Evolutionary conservation across 2,329 filamentous ascomycete species (phyloP).

Genomic region (Talaromyces funiculosus): DNA sequence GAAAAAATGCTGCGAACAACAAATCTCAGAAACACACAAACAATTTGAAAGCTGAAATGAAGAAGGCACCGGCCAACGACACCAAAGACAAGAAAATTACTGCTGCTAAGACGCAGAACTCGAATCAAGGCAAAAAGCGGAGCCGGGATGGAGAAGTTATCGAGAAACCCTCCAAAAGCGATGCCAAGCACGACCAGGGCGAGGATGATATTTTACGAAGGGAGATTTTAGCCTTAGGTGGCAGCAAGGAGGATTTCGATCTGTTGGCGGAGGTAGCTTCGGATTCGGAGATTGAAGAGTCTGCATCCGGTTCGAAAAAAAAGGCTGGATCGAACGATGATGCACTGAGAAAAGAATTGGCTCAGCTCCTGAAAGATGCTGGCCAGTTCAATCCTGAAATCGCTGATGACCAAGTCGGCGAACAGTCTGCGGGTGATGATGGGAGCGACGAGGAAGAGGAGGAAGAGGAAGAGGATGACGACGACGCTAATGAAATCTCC

Average conservation of each 20-base stretch:
- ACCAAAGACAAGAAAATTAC: not conserved
- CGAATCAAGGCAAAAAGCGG: constrained; percentile 39
- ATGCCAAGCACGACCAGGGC: constrained; percentile 12
- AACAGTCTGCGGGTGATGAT: constrained; percentile 27
- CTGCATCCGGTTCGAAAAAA: constrained; percentile 19
- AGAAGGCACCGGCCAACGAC: constrained; percentile 24
- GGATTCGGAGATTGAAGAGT: constrained; percentile 42
- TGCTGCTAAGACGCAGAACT: constrained; percentile 16
- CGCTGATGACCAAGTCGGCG: constrained; percentile 29
- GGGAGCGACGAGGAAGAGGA: constrained; percentile 26
- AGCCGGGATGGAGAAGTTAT: constrained; percentile 44
- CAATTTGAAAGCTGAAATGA: constrained; percentile 4
- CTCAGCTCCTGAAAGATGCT: constrained; percentile 31
- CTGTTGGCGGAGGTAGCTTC: constrained; percentile 41
- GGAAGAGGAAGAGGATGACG: not conserved
- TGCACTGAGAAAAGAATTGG: constrained; percentile 37
- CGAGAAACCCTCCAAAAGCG: constrained; percentile 18
- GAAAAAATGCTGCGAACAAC: constrained; percentile 24
- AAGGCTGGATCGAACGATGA: constrained; percentile 28
- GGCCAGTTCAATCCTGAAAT: constrained; percentile 22
- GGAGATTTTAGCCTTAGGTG: constrained; percentile 44
- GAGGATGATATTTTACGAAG: constrained; percentile 32
- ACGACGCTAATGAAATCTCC: constrained; percentile 21
- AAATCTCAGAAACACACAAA: constrained; percentile 26
- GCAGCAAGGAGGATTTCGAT: constrained; percentile 46